phyloP scores from a whole-genome alignment of 805 yeast species.

The Metschnikowia similis region DNA sequence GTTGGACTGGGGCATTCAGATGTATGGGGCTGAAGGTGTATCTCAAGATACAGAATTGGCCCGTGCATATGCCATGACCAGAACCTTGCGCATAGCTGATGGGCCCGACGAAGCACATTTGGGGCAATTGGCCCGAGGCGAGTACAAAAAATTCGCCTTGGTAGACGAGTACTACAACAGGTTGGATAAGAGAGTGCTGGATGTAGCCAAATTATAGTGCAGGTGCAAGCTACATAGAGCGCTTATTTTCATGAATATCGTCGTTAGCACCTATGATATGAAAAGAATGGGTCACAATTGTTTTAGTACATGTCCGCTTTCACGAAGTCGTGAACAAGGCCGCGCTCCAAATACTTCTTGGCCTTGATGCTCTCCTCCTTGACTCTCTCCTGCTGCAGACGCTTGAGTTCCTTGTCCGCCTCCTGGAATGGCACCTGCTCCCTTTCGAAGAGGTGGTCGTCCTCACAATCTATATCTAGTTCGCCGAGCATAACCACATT shows the following conservation, averaged over 20 bases:
- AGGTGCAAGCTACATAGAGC: not conserved
- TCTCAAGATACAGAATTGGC: constrained; percentile 60
- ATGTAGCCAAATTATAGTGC: constrained; percentile 25
- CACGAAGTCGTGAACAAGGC: constrained; percentile 54
- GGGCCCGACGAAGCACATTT: constrained; percentile 69
- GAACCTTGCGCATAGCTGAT: constrained; percentile 62
- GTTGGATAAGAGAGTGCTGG: constrained; percentile 16
- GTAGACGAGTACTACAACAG: constrained; percentile 33
- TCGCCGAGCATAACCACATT: constrained; percentile 93
- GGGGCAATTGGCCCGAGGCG: constrained; percentile 50
- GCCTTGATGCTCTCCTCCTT: constrained; percentile 42
- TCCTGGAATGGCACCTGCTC: constrained; percentile 56
- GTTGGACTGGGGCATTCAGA: constrained; percentile 60
- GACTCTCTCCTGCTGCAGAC: constrained; percentile 28
- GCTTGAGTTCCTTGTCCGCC: constrained; percentile 48
- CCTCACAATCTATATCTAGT: constrained; percentile 83
- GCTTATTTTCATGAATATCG: not conserved
- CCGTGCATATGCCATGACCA: constrained; percentile 44
- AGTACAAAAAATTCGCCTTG: constrained; percentile 33
- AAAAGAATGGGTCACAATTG: constrained; percentile 5
- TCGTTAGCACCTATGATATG: constrained; percentile 14
- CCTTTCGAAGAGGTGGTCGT: constrained; percentile 55
- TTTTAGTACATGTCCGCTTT: constrained; percentile 50
- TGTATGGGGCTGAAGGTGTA: constrained; percentile 63
- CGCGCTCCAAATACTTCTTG: constrained; percentile 48